Base-by-base conservation (phyloP, 73 alveolate species). In the Paramecium primaurelia region DNA sequence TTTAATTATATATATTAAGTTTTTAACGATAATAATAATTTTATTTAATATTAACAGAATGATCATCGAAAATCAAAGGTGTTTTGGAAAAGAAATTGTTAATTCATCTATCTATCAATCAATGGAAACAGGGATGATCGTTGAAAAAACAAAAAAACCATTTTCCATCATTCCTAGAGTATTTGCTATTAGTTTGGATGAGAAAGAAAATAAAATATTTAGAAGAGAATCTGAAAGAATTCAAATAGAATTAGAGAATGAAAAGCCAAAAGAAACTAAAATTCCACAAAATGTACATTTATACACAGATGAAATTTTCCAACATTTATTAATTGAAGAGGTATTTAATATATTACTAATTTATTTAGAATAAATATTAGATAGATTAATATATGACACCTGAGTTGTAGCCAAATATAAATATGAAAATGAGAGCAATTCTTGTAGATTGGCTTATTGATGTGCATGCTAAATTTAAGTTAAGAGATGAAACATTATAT, bases 371-470 rank as follows among this genome's bases (percentile, higher is more conserved):
- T 18, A 54, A 54, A 54, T 54, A 54, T 54, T 54, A 54, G 6
- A 54, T 54, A 18, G 69, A 54, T 54, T 16, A 54, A 54, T 54
- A 54, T 22, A 54, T 54, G 69, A 54, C 69, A 4, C 69, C 69
- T n/a, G 69, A 54, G 22, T 5, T 18, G 4, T 54, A 54, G 69
- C 69, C 69, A 4, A 18, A 64, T 28, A 64, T 64, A 64, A 96
- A 94, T 89, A 94, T 88, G 20, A 88, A 93, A 93, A 96, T 96
- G 98, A 96, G 98, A 77, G 96, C 96, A 16, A 94, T 96, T 73
- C 77, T 96, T 49, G 92, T 96, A n/a, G 98, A 96, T 86, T 96
- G 98, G 98, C 86, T 96, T 36, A 94, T 96, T 6, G 98, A 96
- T 80, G 97, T 96, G 2, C 97, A 96, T 36, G 54, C 69, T 22